Evolutionary conservation across 2,329 filamentous ascomycete species (phyloP).

Genomic region (Sporothrix humicola): DNA sequence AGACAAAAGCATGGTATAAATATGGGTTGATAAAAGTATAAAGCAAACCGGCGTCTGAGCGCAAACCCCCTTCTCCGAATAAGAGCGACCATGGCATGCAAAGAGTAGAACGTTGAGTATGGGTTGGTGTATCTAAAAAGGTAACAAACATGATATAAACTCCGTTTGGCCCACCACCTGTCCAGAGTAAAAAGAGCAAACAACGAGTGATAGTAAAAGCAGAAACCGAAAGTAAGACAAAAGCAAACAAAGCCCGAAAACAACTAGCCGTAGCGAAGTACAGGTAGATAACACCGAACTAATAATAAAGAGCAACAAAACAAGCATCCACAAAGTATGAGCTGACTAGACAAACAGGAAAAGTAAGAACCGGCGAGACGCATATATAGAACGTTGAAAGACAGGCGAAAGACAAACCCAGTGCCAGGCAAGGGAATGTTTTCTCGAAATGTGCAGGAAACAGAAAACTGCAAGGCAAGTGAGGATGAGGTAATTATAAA

Average conservation of each 20-base stretch:
- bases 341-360: not conserved
- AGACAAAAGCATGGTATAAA: not conserved
- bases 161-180: conserved; percentile 25
- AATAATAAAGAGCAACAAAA: not conserved
- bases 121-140: conserved; percentile 29
- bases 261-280: conserved; percentile 6
- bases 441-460: not conserved
- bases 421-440: too few relatives aligned
- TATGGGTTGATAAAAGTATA: not conserved
- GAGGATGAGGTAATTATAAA: not conserved
- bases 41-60: conserved; percentile 9
- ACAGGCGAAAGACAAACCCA: not conserved
- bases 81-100: conserved; percentile 26
- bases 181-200: not conserved
- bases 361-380: not conserved
- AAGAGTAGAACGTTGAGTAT: conserved; percentile 16
- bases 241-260: not conserved
- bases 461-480: not conserved
- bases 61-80: not conserved
- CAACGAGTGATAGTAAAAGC: conserved; percentile 4
- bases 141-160: conserved; percentile 29
- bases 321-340: not conserved
- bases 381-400: conserved; percentile 6
- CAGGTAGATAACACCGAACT: conserved; percentile 9
- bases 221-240: not conserved